phyloP scores from a whole-genome alignment of 2,329 filamentous ascomycete species.

The Phoma sp. region DNA sequence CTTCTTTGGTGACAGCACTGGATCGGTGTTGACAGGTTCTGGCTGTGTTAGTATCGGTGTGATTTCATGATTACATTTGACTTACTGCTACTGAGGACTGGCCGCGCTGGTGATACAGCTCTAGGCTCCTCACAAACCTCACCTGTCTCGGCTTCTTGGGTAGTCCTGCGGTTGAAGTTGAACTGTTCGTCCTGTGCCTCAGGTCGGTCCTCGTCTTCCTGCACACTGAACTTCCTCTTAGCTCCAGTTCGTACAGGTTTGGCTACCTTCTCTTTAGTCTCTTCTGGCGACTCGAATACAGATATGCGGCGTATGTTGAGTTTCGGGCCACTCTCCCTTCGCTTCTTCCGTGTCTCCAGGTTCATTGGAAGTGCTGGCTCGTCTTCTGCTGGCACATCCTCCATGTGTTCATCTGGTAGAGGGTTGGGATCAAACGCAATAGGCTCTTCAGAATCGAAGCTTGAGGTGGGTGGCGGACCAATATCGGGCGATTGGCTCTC shows the following conservation, averaged over 20 bases:
- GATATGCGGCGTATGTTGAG: slow-evolving; percentile 52
- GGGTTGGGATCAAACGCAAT: slow-evolving; percentile 53
- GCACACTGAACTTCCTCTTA: slow-evolving; percentile 65
- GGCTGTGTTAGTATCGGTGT: slow-evolving; percentile 24
- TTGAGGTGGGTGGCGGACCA: slow-evolving; percentile 64
- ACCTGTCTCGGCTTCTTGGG: slow-evolving; percentile 28
- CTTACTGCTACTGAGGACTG: slow-evolving; percentile 54
- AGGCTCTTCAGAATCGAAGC: slow-evolving; percentile 59
- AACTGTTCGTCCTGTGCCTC: slow-evolving; percentile 51
- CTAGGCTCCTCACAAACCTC: slow-evolving; percentile 25
- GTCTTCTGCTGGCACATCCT: slow-evolving; percentile 46
- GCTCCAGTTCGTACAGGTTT: slow-evolving; percentile 56
- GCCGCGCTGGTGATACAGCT: slow-evolving; percentile 37
- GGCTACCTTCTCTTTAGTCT: slow-evolving; percentile 33
- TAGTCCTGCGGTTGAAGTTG: slow-evolving; percentile 54
- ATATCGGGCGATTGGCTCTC: slow-evolving; percentile 72
- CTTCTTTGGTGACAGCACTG: slow-evolving; percentile 52
- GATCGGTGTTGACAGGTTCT: slow-evolving; percentile 61
- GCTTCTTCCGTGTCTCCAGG: slow-evolving; percentile 61
- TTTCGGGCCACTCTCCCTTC: slow-evolving; percentile 60
- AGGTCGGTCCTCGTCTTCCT: slow-evolving; percentile 57
- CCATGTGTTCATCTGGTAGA: slow-evolving; percentile 29
- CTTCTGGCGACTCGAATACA: slow-evolving; percentile 53
- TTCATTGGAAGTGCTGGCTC: slow-evolving; percentile 54
- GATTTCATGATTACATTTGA: slow-evolving; percentile 13